Percentiles rank a stretch among this genome's conserved stretches.
Conservation (phyloP, 371 early-diverging fungal species). For the Funneliformis caledonium region DNA sequence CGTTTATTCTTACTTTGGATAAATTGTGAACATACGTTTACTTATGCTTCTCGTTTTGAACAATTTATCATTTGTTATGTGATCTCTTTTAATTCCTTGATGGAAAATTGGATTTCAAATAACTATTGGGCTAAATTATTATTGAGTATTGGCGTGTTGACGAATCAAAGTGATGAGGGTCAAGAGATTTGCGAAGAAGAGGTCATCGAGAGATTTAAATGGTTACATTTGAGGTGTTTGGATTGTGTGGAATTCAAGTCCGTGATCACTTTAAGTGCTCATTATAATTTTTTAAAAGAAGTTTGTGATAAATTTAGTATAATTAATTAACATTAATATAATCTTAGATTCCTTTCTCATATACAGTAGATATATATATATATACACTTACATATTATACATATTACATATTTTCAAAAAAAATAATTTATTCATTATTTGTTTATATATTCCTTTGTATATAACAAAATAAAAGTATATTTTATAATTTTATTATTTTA, state of each 20-base stretch:
- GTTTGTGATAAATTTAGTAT: not conserved
- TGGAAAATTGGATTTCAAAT: not conserved
- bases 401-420: too few relatives aligned
- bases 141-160: not conserved
- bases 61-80: not conserved
- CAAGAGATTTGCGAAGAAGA: not conserved
- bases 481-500: too few relatives aligned
- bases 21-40: not conserved
- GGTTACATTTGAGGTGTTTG: not conserved
- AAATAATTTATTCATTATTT: too few relatives aligned
- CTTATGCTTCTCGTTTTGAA: not conserved
- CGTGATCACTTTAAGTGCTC: not conserved
- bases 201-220: not conserved
- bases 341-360: too few relatives aligned
- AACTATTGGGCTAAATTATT: not conserved
- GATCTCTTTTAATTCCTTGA: not conserved
- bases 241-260: not conserved
- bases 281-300: not conserved
- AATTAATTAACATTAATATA: too few relatives aligned
- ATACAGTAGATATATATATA: too few relatives aligned
- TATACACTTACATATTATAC: too few relatives aligned
- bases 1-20: constrained; percentile 3
- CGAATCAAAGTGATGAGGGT: not conserved
- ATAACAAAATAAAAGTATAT: too few relatives aligned
- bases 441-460: too few relatives aligned